Percentiles rank a stretch among this genome's conserved stretches.
Evolutionary conservation across 2,329 filamentous ascomycete species (phyloP).

Genomic region (Calonectria honghensis): DNA sequence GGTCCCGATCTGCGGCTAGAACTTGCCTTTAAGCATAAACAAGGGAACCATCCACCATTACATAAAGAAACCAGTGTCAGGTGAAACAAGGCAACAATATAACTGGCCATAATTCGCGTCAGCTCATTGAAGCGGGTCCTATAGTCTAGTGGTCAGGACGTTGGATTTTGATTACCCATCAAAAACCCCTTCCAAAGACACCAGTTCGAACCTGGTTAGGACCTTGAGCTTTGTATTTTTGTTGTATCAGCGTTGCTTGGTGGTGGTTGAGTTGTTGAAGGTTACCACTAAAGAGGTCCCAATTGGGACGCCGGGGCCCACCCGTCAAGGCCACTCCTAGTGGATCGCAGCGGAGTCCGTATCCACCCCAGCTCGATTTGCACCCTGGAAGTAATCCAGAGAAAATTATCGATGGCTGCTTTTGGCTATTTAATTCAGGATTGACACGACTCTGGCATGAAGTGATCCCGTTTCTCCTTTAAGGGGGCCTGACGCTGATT

Average conservation of each 20-base stretch:
- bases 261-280: constrained; percentile 1
- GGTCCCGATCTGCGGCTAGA: neutral
- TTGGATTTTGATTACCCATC: constrained; percentile 39
- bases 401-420: neutral
- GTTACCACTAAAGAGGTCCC: neutral
- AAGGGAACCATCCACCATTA: neutral
- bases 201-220: constrained; percentile 44
- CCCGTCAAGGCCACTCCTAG: neutral
- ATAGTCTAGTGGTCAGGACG: constrained; percentile 43
- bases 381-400: neutral
- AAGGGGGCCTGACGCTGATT: neutral
- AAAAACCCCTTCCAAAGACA: constrained; percentile 41
- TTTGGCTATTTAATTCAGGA: neutral
- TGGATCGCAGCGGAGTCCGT: neutral
- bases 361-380: neutral
- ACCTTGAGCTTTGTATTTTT: constrained; percentile 27
- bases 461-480: neutral
- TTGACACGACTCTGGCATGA: neutral
- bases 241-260: neutral
- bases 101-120: neutral
- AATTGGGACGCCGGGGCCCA: neutral
- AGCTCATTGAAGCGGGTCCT: constrained; percentile 16
- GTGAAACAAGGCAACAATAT: neutral
- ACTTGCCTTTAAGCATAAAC: neutral
- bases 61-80: neutral